Evolutionary conservation across 306 rosid genomes (phyloP).

Genomic region (Leucaena leucocephala): DNA sequence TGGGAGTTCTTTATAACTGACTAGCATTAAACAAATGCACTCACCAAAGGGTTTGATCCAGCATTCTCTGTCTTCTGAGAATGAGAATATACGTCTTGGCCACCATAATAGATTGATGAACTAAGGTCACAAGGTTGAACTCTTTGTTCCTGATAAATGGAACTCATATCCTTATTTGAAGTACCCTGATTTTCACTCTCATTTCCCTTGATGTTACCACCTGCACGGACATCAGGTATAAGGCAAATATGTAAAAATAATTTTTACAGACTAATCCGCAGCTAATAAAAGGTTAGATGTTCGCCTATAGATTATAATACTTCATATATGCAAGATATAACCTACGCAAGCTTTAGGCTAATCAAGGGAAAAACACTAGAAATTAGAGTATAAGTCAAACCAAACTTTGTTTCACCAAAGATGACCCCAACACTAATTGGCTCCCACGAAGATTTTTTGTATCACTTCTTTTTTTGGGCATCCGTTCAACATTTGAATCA

Average conservation of each 20-base stretch:
- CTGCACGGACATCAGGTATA: conserved; percentile 42
- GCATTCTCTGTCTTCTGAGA: conserved; percentile 56
- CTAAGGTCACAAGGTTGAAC: conserved; percentile 87
- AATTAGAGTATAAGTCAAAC: neutral
- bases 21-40: neutral
- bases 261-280: neutral
- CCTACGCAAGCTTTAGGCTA: neutral
- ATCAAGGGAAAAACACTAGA: neutral
- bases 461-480: neutral
- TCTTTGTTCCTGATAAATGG: conserved; percentile 69
- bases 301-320: neutral
- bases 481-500: too few relatives aligned
- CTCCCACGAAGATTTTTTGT: neutral
- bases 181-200: conserved; percentile 49
- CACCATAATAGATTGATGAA: conserved; percentile 94
- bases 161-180: conserved; percentile 50
- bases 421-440: neutral
- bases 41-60: conserved; percentile 53
- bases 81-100: conserved; percentile 71
- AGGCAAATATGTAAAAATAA: neutral
- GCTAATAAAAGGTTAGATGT: conserved; percentile 1
- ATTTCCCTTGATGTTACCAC: conserved; percentile 36
- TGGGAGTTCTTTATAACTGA: neutral
- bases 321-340: conserved; percentile 3
- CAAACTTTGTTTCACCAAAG: neutral